phyloP scores from a whole-genome alignment of 306 rosid species.

The Fragaria ananassa region DNA sequence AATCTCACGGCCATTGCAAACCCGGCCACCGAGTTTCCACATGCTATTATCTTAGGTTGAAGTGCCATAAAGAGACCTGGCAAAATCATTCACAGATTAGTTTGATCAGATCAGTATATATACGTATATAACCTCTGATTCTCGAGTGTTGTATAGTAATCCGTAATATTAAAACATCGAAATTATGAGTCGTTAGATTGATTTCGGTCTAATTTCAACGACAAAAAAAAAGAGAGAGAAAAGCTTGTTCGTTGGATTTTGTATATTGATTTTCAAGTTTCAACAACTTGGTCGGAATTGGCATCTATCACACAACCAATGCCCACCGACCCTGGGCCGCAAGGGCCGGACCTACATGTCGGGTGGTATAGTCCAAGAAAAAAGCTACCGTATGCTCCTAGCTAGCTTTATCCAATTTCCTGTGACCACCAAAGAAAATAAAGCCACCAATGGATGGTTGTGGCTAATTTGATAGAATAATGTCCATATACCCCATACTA shows the following conservation, averaged over 20 bases:
- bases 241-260: neutral
- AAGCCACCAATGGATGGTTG: constrained; percentile 23
- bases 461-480: constrained; percentile 13
- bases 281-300: constrained; percentile 27
- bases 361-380: constrained; percentile 42
- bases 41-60: constrained; percentile 94
- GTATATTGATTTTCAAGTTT: constrained; percentile 10
- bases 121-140: neutral
- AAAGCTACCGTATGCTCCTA: neutral
- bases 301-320: constrained; percentile 25
- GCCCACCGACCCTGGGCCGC: constrained; percentile 50
- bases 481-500: neutral
- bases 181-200: neutral
- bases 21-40: constrained; percentile 90
- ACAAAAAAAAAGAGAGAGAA: neutral
- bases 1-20: constrained; percentile 95
- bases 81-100: neutral
- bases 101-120: neutral
- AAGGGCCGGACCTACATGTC: constrained; percentile 68
- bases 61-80: constrained; percentile 92
- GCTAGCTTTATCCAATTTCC: neutral
- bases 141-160: neutral
- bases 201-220: neutral
- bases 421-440: neutral
- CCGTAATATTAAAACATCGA: neutral